Conservation (phyloP, 2,329 filamentous ascomycete species). For the Fusarium setosum region DNA sequence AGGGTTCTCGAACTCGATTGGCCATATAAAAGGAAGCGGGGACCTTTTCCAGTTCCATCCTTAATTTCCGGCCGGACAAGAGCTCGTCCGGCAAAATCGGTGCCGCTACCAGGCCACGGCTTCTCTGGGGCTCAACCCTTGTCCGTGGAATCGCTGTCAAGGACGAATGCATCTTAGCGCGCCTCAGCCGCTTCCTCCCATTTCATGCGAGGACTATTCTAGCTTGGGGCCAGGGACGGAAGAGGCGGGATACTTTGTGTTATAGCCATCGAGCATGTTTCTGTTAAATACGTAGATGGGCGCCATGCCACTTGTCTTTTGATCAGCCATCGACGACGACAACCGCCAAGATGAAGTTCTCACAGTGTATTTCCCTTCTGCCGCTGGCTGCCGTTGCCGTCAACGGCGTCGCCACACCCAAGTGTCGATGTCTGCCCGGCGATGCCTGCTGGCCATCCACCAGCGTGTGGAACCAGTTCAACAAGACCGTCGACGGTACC, state of each 20-base stretch:
- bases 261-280: background rate
- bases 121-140: background rate
- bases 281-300: background rate
- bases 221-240: background rate
- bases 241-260: background rate
- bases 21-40: too few relatives aligned
- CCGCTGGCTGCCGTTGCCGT: constrained; percentile 22
- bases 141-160: background rate
- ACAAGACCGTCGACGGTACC: constrained; percentile 60
- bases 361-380: constrained; percentile 17
- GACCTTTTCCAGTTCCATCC: constrained; percentile 8
- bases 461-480: constrained; percentile 60
- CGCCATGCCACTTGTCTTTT: background rate
- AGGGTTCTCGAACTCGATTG: background rate
- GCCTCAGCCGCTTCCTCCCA: background rate
- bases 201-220: background rate
- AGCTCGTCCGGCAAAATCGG: constrained; percentile 8
- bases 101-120: constrained; percentile 9
- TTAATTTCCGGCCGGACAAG: constrained; percentile 17
- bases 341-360: constrained; percentile 30
- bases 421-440: constrained; percentile 61
- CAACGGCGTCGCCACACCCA: constrained; percentile 14
- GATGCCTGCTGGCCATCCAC: constrained; percentile 64
- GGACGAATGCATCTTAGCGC: background rate
- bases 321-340: background rate